phyloP scores from a whole-genome alignment of 2,329 filamentous ascomycete genomes.

The Exutisphaerella laricina region DNA sequence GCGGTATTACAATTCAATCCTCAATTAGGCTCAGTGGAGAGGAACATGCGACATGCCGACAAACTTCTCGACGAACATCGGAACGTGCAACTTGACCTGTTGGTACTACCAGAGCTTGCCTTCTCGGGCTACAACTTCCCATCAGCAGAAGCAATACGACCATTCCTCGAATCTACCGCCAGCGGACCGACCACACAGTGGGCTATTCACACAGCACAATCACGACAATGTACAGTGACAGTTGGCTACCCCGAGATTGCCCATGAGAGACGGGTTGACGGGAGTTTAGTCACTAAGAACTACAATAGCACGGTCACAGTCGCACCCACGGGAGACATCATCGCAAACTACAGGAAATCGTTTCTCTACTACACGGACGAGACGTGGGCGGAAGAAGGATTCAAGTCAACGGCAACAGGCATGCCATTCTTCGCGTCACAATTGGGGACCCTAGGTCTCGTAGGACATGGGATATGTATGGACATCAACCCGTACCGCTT shows the following conservation, averaged over 20 bases:
- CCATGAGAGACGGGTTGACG: slow-evolving; percentile 14
- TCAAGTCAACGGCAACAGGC: slow-evolving; percentile 5
- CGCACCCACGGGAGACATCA: slow-evolving; percentile 47
- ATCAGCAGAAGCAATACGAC: slow-evolving; percentile 60
- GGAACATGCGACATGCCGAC: slow-evolving; percentile 66
- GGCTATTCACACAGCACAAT: slow-evolving; percentile 62
- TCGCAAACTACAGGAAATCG: slow-evolving; percentile 58
- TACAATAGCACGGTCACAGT: slow-evolving; percentile 59
- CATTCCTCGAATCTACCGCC: slow-evolving; percentile 61
- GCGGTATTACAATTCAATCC: slow-evolving; percentile 68
- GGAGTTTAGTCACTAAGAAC: slow-evolving; percentile 22
- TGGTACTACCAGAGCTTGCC: slow-evolving; percentile 71
- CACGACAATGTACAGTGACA: slow-evolving; percentile 61
- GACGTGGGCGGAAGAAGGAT: slow-evolving; percentile 49
- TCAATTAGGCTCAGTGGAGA: slow-evolving; percentile 61
- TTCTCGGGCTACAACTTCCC: slow-evolving; percentile 78
- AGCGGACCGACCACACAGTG: slow-evolving; percentile 65
- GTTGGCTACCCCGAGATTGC: slow-evolving; percentile 66
- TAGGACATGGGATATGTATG: slow-evolving; percentile 49
- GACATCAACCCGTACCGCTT: slow-evolving; percentile 61
- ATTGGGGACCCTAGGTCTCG: slow-evolving; percentile 34
- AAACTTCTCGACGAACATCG: slow-evolving; percentile 53
- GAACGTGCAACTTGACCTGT: slow-evolving; percentile 53
- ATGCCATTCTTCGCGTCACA: slow-evolving; percentile 36
- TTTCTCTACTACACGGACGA: slow-evolving; percentile 65